Evolutionary conservation across 257 asterid species (phyloP).

Genomic region (Sherardia arvensis): DNA sequence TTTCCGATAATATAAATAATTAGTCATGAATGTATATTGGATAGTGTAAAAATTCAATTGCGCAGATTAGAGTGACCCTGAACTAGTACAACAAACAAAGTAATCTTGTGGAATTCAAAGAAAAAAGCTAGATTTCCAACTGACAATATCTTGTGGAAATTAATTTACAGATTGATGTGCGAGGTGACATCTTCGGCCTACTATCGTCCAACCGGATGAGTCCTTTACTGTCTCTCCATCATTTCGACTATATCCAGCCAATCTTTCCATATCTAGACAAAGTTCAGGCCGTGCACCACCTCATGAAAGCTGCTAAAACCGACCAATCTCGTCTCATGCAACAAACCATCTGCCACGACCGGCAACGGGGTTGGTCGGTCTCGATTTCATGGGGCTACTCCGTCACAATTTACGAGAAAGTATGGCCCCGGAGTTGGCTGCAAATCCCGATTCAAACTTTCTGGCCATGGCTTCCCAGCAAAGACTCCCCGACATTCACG

Average conservation of each 20-base stretch:
- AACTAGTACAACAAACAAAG: too few species aligned
- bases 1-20: too few species aligned
- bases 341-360: slow-evolving; percentile 58
- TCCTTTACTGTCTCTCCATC: slow-evolving; percentile 69
- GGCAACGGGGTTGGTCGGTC: slow-evolving; percentile 45
- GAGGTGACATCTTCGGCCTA: slow-evolving; percentile 58
- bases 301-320: slow-evolving; percentile 53
- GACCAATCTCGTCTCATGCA: slow-evolving; percentile 67
- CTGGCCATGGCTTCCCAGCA: slow-evolving; percentile 20
- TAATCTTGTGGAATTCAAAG: too few species aligned
- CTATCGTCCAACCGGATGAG: slow-evolving; percentile 53
- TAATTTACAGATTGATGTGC: slow-evolving; percentile 46
- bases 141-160: not conserved
- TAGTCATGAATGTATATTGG: too few species aligned
- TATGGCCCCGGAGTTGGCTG: slow-evolving; percentile 41
- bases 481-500: slow-evolving; percentile 40
- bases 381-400: slow-evolving; percentile 88
- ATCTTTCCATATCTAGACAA: slow-evolving; percentile 52
- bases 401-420: slow-evolving; percentile 43
- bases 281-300: slow-evolving; percentile 40
- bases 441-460: slow-evolving; percentile 60
- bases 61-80: too few species aligned
- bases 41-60: too few species aligned
- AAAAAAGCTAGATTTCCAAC: too few species aligned
- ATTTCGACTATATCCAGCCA: slow-evolving; percentile 50